Base-by-base conservation (phyloP, 148 eudicot genomes). In the Silene uniflora region DNA sequence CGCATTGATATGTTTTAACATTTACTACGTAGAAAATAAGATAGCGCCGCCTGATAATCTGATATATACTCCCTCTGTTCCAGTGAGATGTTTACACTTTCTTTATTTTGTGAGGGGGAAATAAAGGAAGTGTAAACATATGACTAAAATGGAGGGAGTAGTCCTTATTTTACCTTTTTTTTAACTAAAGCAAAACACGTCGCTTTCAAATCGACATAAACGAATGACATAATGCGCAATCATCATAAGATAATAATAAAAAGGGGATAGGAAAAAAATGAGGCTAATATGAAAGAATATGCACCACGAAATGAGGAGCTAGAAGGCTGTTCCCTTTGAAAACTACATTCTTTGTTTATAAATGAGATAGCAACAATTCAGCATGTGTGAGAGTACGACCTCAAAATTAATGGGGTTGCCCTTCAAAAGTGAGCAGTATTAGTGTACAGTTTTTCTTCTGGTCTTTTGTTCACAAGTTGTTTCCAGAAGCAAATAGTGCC, bases 301-400 rank as follows among this genome's bases (percentile, higher is more conserved):
- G 9, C 65, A 62, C 75, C 71, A 79, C 82, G 54, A 61, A 73
- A 69, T 61, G 72, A 73, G 71, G 44, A 22, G n/a, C 60, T 17
- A 0, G 7, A 17, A 52, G 7, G 5, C 21, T 52, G 54, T 66
- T 60, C 66, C 69, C 67, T 6, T 22, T 66, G 67, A 56, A 66
- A 78, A 63, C 59, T 65, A 54, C 67, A 73, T 56, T 64, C 46
- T 52, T 72, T 47, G 72, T 32, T 42, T 55, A 3, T 16, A 64
- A 75, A 73, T 61, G 18, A 61, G 71, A 55, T 77, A 46, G 27
- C 29, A 58, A 54, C 72, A 52, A 42, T 58, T 59, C 72, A 72
- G 39, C 56, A 52, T 52, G 10, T 17, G 13, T 27, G 27, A 12
- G 35, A 10, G 69, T 75, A 66, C 52, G 54, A 67, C 73, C 64